Percentiles rank a stretch among this genome's conserved stretches.
phyloP scores from a whole-genome alignment of 768 basidiomycete genomes.

The Lactifluus piperatus region DNA sequence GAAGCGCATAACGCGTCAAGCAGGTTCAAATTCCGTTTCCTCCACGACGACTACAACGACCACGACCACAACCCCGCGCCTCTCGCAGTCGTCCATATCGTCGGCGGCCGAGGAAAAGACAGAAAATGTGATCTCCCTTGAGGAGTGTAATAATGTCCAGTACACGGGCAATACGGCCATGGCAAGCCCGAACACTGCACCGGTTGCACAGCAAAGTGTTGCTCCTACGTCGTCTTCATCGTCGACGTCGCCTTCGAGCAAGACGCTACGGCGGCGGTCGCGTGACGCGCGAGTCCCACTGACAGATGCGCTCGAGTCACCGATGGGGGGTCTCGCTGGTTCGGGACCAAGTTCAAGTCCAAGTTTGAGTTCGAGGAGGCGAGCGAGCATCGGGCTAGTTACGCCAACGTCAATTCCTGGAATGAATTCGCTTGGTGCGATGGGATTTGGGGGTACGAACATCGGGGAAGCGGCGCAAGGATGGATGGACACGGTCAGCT shows the following conservation, averaged over 20 bases:
- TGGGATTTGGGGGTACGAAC: constrained; percentile 21
- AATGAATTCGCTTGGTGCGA: constrained; percentile 26
- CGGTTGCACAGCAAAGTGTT: not conserved
- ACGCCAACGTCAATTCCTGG: constrained; percentile 36
- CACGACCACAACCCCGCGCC: constrained; percentile 28
- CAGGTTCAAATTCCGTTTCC: constrained; percentile 10
- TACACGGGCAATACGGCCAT: constrained; percentile 44
- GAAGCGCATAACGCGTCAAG: constrained; percentile 13
- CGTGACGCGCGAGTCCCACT: constrained; percentile 20
- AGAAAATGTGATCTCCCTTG: not conserved
- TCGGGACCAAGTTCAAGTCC: constrained; percentile 3
- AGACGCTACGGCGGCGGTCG: constrained; percentile 24
- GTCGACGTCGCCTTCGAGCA: not conserved
- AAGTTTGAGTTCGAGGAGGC: constrained; percentile 13
- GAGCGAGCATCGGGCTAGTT: constrained; percentile 20
- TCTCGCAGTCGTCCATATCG: constrained; percentile 40
- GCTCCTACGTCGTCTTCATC: not conserved
- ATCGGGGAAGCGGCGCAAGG: constrained; percentile 29
- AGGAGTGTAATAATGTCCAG: constrained; percentile 37
- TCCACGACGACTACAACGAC: constrained; percentile 24
- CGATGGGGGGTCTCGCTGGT: constrained; percentile 7
- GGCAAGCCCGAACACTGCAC: constrained; percentile 25
- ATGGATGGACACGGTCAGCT: constrained; percentile 45
- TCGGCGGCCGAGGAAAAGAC: constrained; percentile 29
- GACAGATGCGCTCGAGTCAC: constrained; percentile 24